Percentiles rank a stretch among this genome's conserved stretches.
phyloP scores from a whole-genome alignment of 306 rosid species.

The Senna siamea region DNA sequence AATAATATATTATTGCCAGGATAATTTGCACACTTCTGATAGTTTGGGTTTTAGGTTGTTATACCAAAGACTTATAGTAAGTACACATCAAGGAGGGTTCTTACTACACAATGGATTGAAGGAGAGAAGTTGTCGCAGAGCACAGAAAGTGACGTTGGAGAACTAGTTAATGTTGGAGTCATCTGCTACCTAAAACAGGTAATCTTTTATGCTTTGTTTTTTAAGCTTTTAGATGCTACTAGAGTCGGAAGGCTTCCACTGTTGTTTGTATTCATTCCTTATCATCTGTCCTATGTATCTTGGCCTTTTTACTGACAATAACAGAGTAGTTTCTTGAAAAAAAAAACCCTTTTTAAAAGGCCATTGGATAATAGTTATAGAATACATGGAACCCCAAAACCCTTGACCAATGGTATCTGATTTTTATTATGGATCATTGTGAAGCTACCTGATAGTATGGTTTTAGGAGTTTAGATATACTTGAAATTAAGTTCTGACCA shows the following conservation, averaged over 20 bases:
- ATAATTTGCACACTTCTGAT: conserved; percentile 39
- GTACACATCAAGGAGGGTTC: conserved; percentile 96
- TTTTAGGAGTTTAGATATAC: conserved; percentile 7
- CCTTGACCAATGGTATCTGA: conserved; percentile 13
- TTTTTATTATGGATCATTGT: not conserved
- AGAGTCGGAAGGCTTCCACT: not conserved
- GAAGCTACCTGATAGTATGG: conserved; percentile 4
- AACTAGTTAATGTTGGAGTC: conserved; percentile 96
- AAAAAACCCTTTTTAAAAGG: not conserved
- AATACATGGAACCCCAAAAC: conserved; percentile 16
- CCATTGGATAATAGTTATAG: conserved; percentile 27
- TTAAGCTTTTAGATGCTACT: not conserved
- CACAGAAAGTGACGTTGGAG: conserved; percentile 94
- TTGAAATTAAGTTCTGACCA: conserved; percentile 7
- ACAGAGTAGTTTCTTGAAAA: not conserved
- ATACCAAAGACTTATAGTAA: conserved; percentile 84
- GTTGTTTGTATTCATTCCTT: conserved; percentile 16
- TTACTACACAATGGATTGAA: conserved; percentile 88
- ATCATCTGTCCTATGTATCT: conserved; percentile 20
- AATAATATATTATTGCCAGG: conserved; percentile 20
- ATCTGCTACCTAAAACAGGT: conserved; percentile 99
- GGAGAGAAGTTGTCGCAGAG: conserved; percentile 98
- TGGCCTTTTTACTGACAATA: conserved; percentile 1
- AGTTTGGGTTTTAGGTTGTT: conserved; percentile 70
- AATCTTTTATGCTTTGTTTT: conserved; percentile 30